Evolutionary conservation across 1,284 basidiomycete genomes (phyloP), one percentile per base, ranked within the genome.

Genomic region (Tranzscheliella williamsii): DNA sequence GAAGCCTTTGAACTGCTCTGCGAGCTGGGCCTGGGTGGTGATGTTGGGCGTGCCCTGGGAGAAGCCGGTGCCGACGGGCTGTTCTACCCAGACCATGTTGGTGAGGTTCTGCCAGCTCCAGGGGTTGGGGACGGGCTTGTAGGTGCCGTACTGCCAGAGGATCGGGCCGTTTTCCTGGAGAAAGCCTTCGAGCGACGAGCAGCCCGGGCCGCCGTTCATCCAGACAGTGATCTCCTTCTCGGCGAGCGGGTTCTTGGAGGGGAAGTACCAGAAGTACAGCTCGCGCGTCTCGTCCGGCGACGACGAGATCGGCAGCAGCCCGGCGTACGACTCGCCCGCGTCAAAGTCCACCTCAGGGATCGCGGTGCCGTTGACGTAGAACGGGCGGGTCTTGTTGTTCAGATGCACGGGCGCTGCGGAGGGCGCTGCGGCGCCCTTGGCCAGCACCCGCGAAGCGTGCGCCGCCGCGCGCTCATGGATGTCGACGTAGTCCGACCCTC

Each of bases 181-280:
- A 24, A 87, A 78, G 5, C 89, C 90, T 72, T 89, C 85, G 1
- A 91, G 79, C 3, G 86, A 87, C 8, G 86, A 88, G 70, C 89
- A 91, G 15, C 82, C 82, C 1, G 83, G 83, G 3, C 73, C 73
- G 84, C 88, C 88, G 39, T 73, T 75, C 31, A 67, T 40, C 72
- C 70, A 75, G 87, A 79, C 87, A 85, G 45, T 87, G 84, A 89
- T 72, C 67, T 89, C 86, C 63, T 89, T 85, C 12, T 83, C 70
- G 46, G 84, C 87, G 11, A 85, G 86, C 67, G 85, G 79, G 8
- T 85, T 85, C 5, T 86, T 86, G 1, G 87, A 85, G 32, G 88
- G 88, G 79, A 89, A 89, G 78, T 89, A 87, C 89, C 88, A 90
- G 79, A 91, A 90, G 81, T 87, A 90, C 8, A 90, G 81, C 81